phyloP scores from a whole-genome alignment of 352 stramenopile genomes.

The Elongisporangium undulatum region DNA sequence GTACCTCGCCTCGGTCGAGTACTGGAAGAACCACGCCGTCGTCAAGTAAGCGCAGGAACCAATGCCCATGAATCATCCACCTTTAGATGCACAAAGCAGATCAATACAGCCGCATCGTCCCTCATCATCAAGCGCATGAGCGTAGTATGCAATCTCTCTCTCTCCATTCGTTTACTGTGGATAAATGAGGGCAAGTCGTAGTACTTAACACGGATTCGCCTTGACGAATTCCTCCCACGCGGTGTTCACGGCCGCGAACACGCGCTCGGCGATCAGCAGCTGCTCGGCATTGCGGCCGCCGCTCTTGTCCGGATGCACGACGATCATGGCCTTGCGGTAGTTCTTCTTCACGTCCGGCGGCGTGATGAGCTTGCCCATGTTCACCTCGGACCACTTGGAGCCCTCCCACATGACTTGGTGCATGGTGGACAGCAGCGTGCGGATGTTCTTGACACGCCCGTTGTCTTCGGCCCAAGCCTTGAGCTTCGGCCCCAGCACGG shows the following conservation, averaged over 20 bases:
- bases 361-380: conserved; percentile 90
- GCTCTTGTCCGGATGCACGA: conserved; percentile 91
- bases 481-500: conserved; percentile 61
- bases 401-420: conserved; percentile 90
- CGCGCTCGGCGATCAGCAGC: conserved; percentile 86
- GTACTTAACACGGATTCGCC: conserved; percentile 53
- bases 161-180: conserved; percentile 21
- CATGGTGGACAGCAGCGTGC: conserved; percentile 89
- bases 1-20: conserved; percentile 86
- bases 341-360: conserved; percentile 89
- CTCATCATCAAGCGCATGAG: not conserved
- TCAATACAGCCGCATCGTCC: conserved; percentile 9
- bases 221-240: conserved; percentile 87
- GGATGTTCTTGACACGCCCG: conserved; percentile 88
- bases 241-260: conserved; percentile 89
- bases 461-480: conserved; percentile 85
- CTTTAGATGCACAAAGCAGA: conserved; percentile 12
- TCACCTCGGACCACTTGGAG: conserved; percentile 84
- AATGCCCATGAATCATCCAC: not conserved
- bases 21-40: conserved; percentile 84
- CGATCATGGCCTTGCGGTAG: conserved; percentile 91
- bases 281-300: conserved; percentile 82
- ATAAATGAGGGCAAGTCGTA: conserved; percentile 15
- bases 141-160: conserved; percentile 2
- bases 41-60: conserved; percentile 54